A percentile compares a stretch with the other conserved stretches of the same genome.
phyloP scores from a whole-genome alignment of 2,329 filamentous ascomycete species.

The Ampelomyces quisqualis region DNA sequence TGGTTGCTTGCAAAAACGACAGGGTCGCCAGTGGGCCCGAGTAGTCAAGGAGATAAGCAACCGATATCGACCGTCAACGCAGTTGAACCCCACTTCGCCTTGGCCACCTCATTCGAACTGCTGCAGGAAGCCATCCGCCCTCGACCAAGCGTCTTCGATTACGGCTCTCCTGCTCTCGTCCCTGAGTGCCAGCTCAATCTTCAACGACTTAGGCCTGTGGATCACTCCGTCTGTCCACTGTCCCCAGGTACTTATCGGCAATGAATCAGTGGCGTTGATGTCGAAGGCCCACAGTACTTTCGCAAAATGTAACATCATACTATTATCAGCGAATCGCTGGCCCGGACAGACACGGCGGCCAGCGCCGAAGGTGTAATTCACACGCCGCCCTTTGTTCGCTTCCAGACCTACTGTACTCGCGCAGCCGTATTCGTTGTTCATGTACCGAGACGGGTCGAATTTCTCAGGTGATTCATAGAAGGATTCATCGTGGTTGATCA shows the following conservation, averaged over 20 bases:
- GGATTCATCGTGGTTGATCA: neutral
- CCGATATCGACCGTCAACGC: no score
- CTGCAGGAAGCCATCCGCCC: neutral
- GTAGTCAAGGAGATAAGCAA: no score
- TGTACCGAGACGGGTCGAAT: neutral
- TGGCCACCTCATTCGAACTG: neutral
- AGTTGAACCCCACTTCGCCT: no score
- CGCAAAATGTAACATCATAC: neutral
- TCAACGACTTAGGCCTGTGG: neutral
- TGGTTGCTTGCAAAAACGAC: no score
- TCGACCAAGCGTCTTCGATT: neutral
- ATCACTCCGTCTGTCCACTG: neutral
- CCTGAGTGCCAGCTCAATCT: neutral
- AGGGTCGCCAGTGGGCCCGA: no score
- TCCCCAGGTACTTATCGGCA: neutral
- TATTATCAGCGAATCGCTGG: constrained; percentile 8
- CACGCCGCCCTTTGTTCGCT: constrained; percentile 43
- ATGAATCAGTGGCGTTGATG: neutral
- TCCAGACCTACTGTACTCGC: constrained; percentile 56
- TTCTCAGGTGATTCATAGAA: neutral
- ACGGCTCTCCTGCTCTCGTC: neutral
- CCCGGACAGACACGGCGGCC: constrained; percentile 9
- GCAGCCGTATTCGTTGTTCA: constrained; percentile 42
- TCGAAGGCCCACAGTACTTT: constrained; percentile 1
- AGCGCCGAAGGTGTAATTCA: constrained; percentile 9